Evolutionary conservation across 257 asterid species (phyloP).

Genomic region (Cordia subcordata): DNA sequence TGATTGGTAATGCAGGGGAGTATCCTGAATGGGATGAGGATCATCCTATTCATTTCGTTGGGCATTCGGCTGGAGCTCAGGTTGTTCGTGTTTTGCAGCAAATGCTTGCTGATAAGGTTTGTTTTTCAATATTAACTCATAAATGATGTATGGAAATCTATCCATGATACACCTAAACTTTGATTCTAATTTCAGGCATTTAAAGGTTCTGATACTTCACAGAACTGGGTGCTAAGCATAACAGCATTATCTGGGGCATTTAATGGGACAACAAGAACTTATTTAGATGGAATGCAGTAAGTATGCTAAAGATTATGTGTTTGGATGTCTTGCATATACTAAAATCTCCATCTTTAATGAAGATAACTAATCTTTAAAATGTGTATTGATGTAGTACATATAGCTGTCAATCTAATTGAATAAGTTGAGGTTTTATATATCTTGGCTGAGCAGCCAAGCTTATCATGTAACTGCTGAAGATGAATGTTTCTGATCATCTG

Average conservation of each 20-base stretch:
- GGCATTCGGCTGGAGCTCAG: constrained; percentile 98
- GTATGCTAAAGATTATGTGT: constrained; percentile 11
- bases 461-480: no score
- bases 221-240: constrained; percentile 80
- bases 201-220: constrained; percentile 67
- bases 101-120: constrained; percentile 92
- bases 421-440: no score
- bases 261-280: constrained; percentile 91
- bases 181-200: constrained; percentile 52
- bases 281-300: constrained; percentile 92
- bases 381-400: no score
- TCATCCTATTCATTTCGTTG: constrained; percentile 90
- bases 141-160: neutral
- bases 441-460: no score
- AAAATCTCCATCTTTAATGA: no score
- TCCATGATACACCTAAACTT: constrained; percentile 3
- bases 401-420: no score
- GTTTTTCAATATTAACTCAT: neutral
- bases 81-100: constrained; percentile 90
- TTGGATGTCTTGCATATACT: no score
- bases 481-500: no score
- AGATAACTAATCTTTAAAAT: no score
- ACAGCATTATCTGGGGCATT: constrained; percentile 95
- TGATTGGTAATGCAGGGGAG: constrained; percentile 44
- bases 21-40: constrained; percentile 97